These are phyloP conservation scores for Cyanidium caldarium DNA, from an alignment of 23 red algal species.

Conservation along the genomic window DNA sequence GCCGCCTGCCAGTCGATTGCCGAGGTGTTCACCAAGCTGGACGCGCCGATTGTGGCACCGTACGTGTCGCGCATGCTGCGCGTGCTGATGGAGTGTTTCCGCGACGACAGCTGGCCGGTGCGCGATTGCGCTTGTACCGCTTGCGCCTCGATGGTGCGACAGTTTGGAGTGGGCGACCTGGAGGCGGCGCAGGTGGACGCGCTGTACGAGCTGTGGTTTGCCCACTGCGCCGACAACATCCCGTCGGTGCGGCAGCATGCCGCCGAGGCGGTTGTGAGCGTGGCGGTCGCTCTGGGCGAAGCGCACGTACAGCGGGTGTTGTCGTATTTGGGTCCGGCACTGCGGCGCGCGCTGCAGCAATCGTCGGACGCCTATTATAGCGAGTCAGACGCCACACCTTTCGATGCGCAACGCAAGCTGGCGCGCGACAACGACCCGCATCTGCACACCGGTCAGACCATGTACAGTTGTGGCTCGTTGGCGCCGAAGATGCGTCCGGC, in stretches of 20 bases:
- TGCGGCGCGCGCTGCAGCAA: background rate
- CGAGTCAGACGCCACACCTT: slow-evolving; percentile 13
- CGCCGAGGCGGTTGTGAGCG: slow-evolving; percentile 36
- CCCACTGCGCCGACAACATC: slow-evolving; percentile 64
- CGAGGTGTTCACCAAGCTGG: slow-evolving; percentile 28
- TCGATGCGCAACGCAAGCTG: slow-evolving; percentile 36
- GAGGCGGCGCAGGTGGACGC: background rate
- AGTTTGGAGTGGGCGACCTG: slow-evolving; percentile 26
- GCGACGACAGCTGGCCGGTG: slow-evolving; percentile 98
- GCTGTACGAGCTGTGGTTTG: slow-evolving; percentile 26
- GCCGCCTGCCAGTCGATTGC: slow-evolving; percentile 66
- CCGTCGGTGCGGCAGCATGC: slow-evolving; percentile 53
- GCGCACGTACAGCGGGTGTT: slow-evolving; percentile 12
- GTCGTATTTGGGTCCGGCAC: background rate
- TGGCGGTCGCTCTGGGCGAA: slow-evolving; percentile 19
- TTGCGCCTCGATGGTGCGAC: slow-evolving; percentile 21
- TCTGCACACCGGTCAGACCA: slow-evolving; percentile 60
- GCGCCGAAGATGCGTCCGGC: slow-evolving; percentile 63
- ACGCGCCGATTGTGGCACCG: slow-evolving; percentile 15
- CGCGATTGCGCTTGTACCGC: slow-evolving; percentile 72
- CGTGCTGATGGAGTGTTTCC: slow-evolving; percentile 47
- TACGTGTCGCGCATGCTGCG: slow-evolving; percentile 20
- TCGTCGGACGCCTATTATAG: background rate
- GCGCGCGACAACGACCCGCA: slow-evolving; percentile 51
- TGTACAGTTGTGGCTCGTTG: slow-evolving; percentile 86